Percentiles rank a stretch among this genome's conserved stretches.
Evolutionary conservation across 441 rosid genomes (phyloP).

Genomic region (Erodium trifolium): DNA sequence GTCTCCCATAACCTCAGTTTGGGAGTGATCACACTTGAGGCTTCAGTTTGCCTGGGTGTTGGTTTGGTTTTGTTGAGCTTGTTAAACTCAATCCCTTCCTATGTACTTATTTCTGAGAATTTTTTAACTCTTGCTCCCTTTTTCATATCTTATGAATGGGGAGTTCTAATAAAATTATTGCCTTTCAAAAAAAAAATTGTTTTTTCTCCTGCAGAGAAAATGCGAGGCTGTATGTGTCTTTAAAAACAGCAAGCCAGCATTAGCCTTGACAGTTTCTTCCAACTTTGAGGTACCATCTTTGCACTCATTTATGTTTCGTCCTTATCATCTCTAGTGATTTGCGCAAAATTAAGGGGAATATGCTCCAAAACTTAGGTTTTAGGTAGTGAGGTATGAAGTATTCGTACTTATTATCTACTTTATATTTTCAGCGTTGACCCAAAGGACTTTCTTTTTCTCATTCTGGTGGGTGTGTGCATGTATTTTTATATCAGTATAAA

Average conservation of each 20-base stretch:
- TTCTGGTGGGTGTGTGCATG: not conserved
- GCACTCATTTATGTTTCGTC: slow-evolving; percentile 9
- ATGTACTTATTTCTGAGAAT: too few species aligned
- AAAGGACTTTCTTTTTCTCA: not conserved
- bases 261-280: slow-evolving; percentile 61
- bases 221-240: slow-evolving; percentile 40
- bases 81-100: too few species aligned
- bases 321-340: not conserved
- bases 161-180: too few species aligned
- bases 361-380: not conserved
- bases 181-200: too few species aligned
- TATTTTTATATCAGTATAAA: not conserved
- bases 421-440: not conserved
- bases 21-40: too few species aligned
- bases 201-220: slow-evolving; percentile 43
- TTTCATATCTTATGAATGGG: too few species aligned
- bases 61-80: too few species aligned
- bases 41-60: too few species aligned
- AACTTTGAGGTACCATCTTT: slow-evolving; percentile 58
- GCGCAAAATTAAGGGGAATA: not conserved
- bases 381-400: not conserved
- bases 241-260: slow-evolving; percentile 38
- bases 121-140: too few species aligned
- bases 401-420: not conserved
- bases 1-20: too few species aligned